A percentile compares a stretch with the other conserved stretches of the same genome.
phyloP scores from a whole-genome alignment of 805 yeast genomes.

The Metschnikowia koreensis region DNA sequence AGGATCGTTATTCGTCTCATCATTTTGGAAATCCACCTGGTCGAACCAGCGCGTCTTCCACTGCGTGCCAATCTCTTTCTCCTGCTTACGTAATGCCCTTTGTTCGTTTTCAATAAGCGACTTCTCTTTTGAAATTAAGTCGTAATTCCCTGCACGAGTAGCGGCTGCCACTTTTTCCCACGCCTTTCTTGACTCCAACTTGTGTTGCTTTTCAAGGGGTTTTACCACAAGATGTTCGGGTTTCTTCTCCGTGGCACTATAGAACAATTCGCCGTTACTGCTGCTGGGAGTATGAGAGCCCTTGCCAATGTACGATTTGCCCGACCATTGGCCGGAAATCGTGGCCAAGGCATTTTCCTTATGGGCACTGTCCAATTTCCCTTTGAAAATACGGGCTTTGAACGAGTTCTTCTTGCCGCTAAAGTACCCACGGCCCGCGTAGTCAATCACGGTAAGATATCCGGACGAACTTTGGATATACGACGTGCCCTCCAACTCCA shows the following conservation, averaged over 20 bases:
- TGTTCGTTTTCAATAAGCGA: conserved; percentile 78
- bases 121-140: conserved; percentile 72
- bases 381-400: conserved; percentile 76
- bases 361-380: conserved; percentile 44
- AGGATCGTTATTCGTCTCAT: conserved; percentile 23
- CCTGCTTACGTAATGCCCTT: conserved; percentile 76
- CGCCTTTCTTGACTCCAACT: conserved; percentile 81
- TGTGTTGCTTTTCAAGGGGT: conserved; percentile 78
- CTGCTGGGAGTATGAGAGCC: conserved; percentile 49
- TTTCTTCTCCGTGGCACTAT: conserved; percentile 53
- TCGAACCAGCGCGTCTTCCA: conserved; percentile 90
- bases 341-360: conserved; percentile 71
- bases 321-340: conserved; percentile 92
- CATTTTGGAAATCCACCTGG: conserved; percentile 23
- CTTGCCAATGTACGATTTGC: conserved; percentile 59
- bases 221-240: conserved; percentile 67
- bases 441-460: conserved; percentile 68
- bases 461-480: conserved; percentile 82
- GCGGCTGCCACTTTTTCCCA: conserved; percentile 92
- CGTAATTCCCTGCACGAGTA: conserved; percentile 70
- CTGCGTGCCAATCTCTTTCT: conserved; percentile 54
- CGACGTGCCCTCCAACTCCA: conserved; percentile 89
- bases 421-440: conserved; percentile 90
- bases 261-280: conserved; percentile 52
- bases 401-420: conserved; percentile 91